A percentile compares a stretch with the other conserved stretches of the same genome.
These are phyloP conservation scores for Tricholoma flavovirens DNA, from an alignment of 768 basidiomycete genomes.

Conservation along the genomic window DNA sequence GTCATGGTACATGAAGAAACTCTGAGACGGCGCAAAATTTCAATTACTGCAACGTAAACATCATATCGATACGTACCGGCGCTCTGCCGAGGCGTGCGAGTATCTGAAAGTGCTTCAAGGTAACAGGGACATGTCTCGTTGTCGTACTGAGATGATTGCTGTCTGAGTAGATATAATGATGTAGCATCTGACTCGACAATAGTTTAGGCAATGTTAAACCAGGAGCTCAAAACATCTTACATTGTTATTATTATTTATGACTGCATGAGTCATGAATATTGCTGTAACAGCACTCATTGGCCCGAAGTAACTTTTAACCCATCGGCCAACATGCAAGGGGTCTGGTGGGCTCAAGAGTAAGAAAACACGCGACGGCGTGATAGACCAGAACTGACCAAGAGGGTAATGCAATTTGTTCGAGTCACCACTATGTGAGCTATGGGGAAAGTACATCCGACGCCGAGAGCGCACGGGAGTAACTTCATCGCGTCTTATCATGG, in stretches of 20 bases:
- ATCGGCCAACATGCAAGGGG: slow-evolving; percentile 49
- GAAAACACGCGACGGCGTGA: neutral
- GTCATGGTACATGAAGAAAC: slow-evolving; percentile 48
- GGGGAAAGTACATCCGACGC: slow-evolving; percentile 47
- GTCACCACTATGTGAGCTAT: slow-evolving; percentile 32
- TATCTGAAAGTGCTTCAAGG: slow-evolving; percentile 72
- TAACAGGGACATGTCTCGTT: slow-evolving; percentile 53
- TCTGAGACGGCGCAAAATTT: slow-evolving; percentile 26
- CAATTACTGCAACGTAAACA: neutral
- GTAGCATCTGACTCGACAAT: slow-evolving; percentile 36
- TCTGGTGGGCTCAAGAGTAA: slow-evolving; percentile 32
- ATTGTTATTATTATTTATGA: slow-evolving; percentile 57
- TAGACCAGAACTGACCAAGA: slow-evolving; percentile 36
- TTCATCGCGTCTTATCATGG: slow-evolving; percentile 75
- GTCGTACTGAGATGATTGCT: slow-evolving; percentile 18
- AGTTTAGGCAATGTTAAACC: neutral
- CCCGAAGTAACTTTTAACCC: slow-evolving; percentile 55
- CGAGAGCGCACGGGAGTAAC: slow-evolving; percentile 51
- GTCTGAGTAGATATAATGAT: slow-evolving; percentile 32
- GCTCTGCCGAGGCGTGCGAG: slow-evolving; percentile 60
- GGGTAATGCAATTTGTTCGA: slow-evolving; percentile 55
- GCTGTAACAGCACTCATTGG: slow-evolving; percentile 53
- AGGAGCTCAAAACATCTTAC: slow-evolving; percentile 22
- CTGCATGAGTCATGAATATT: slow-evolving; percentile 66
- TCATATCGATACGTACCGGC: slow-evolving; percentile 40